Base-by-base conservation (phyloP, 345 rosid genomes). In the Rhizophora apiculata region DNA sequence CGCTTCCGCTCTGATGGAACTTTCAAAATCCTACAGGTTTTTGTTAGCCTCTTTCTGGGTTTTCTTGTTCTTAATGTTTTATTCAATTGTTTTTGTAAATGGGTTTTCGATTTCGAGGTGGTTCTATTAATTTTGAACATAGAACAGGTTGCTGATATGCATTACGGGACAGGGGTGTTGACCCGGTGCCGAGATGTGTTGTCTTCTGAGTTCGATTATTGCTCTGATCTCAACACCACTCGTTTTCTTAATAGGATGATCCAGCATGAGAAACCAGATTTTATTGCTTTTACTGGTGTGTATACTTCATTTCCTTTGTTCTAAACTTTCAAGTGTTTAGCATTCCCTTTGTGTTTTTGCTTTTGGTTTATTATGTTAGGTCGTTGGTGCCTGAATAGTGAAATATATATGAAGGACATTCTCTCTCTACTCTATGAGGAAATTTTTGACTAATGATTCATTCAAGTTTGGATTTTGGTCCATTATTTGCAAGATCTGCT, bases 1-100 rank as follows among this genome's bases (percentile, higher is more conserved):
- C 85, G 90, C 8, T 93, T 93, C 75, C 91, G 86, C 36, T 76
- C 83, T 57, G 94, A 91, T 49, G 97, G 94, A 64, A 84, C 92
- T n/a, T 93, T 91, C 89, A 93, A 91, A 70, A 93, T 91, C 89
- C 92, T 91, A 52, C 96, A 93, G 97, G 95, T 91, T 29, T 9
- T 67, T 29, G 15, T 52, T 8, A 5, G 26, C 8, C 46, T 19
- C n/a, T 37, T 19, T 27, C 24, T 53, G 29, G 20, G 43, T 55
- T 37, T 27, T 64, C n/a, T 24, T 8, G 13, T 26, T 58, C 30
- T 18, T 13, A 13, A 8, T 18, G 30, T 75, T 51, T 13, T 13
- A 24, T 20, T 65, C 68, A 54, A 10, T 51, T 51, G 58, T n/a
- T 64, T 6, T 43, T 13, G 18, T 43, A 13, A 3, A 2, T 15